phyloP scores from a whole-genome alignment of 2,329 filamentous ascomycete species.

The Boeremia lycopersici region DNA sequence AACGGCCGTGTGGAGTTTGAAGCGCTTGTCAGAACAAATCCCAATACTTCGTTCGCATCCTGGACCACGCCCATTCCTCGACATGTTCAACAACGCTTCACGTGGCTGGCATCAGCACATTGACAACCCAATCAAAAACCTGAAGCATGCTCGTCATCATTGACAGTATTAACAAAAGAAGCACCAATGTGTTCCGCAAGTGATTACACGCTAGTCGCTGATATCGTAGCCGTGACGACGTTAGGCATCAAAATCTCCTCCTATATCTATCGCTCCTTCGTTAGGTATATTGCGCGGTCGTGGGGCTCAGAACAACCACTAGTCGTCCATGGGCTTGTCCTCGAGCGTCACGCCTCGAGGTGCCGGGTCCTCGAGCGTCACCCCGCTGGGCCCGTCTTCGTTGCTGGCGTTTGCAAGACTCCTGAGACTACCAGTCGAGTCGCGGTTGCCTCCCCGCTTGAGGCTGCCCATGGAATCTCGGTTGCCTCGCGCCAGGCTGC shows the following conservation, averaged over 20 bases:
- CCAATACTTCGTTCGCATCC: too few species aligned
- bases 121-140: not conserved
- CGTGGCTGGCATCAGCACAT: not conserved
- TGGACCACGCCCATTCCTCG: too few species aligned
- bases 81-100: too few species aligned
- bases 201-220: slow-evolving; percentile 16
- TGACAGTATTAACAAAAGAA: slow-evolving; percentile 23
- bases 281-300: slow-evolving; percentile 7
- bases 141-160: slow-evolving; percentile 30
- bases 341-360: slow-evolving; percentile 68
- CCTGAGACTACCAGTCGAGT: slow-evolving; percentile 48
- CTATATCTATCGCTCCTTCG: slow-evolving; percentile 11
- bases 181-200: slow-evolving; percentile 10
- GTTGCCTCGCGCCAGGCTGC: slow-evolving; percentile 43
- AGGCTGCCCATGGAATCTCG: slow-evolving; percentile 49
- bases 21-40: too few species aligned
- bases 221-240: slow-evolving; percentile 14
- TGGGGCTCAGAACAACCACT: slow-evolving; percentile 27
- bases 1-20: too few species aligned
- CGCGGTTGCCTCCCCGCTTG: slow-evolving; percentile 40
- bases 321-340: slow-evolving; percentile 81
- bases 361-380: slow-evolving; percentile 63
- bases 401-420: slow-evolving; percentile 43
- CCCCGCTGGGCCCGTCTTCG: slow-evolving; percentile 54
- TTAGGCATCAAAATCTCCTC: slow-evolving; percentile 17